Evolutionary conservation across 805 yeast species (phyloP).

Genomic region (Kuraishia borneana): DNA sequence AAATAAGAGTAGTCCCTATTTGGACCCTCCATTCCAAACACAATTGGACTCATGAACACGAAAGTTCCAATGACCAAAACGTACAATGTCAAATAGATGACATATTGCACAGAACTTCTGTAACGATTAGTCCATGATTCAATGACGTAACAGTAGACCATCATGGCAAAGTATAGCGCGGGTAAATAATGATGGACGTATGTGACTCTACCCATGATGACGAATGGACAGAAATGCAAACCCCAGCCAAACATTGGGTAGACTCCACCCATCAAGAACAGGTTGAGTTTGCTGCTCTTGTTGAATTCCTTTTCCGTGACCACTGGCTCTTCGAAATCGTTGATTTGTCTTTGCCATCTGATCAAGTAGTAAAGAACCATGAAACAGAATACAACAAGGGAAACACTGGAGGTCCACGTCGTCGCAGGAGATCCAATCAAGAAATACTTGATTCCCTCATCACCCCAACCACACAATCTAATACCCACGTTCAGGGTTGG

Average conservation of each 20-base stretch:
- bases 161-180: constrained; percentile 86
- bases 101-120: constrained; percentile 10
- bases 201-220: constrained; percentile 91
- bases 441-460: constrained; percentile 38
- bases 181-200: constrained; percentile 96
- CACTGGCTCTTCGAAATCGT: constrained; percentile 36
- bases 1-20: constrained; percentile 35
- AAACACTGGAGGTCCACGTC: constrained; percentile 51
- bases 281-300: constrained; percentile 8
- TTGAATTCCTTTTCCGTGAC: constrained; percentile 2
- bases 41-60: constrained; percentile 50
- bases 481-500: constrained; percentile 70
- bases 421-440: constrained; percentile 56
- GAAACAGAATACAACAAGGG: constrained; percentile 36
- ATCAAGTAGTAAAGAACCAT: constrained; percentile 28
- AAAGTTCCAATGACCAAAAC: constrained; percentile 45
- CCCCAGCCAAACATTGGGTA: constrained; percentile 89
- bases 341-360: constrained; percentile 78
- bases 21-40: constrained; percentile 71
- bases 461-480: constrained; percentile 50
- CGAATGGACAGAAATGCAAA: constrained; percentile 80
- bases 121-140: constrained; percentile 22
- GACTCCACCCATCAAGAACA: constrained; percentile 51
- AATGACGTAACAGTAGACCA: constrained; percentile 54
- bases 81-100: constrained; percentile 35